Percentiles rank a stretch among this genome's conserved stretches.
Evolutionary conservation across 2,329 filamentous ascomycete genomes (phyloP).

Genomic region (Annulohypoxylon truncatum): DNA sequence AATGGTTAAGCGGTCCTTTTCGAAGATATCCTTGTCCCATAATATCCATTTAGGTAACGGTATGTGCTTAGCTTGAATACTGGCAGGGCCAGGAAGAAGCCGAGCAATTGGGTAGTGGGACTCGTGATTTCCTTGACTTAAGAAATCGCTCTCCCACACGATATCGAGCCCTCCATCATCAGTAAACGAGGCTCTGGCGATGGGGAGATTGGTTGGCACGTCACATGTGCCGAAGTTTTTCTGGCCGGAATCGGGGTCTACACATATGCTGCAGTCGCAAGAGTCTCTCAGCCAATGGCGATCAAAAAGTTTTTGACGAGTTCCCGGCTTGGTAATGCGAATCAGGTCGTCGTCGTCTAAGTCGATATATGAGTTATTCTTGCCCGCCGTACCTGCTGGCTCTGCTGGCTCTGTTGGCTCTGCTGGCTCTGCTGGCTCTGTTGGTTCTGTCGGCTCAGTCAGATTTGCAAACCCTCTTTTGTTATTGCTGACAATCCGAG

Average conservation of each 20-base stretch:
- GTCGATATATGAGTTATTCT: background rate
- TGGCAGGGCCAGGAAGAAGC: too few relatives aligned
- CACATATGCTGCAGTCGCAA: conserved; percentile 27
- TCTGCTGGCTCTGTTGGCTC: background rate
- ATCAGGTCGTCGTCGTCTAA: background rate
- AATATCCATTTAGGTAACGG: background rate
- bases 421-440: background rate
- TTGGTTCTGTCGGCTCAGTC: background rate
- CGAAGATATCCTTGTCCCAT: conserved; percentile 53
- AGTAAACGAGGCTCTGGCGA: conserved; percentile 28
- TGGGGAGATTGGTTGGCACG: conserved; percentile 20
- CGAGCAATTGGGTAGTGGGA: conserved; percentile 50
- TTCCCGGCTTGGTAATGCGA: too few relatives aligned
- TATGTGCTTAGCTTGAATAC: background rate
- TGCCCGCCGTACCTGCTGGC: background rate
- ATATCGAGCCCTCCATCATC: conserved; percentile 64
- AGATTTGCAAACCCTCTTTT: conserved; percentile 10
- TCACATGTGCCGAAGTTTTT: conserved; percentile 33
- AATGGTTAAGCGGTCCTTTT: conserved; percentile 62
- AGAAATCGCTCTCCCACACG: conserved; percentile 66
- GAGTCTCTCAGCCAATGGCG: conserved; percentile 34
- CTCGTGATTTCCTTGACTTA: conserved; percentile 44
- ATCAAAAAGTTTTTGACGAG: conserved; percentile 12
- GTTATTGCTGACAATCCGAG: background rate
- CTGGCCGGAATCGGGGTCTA: conserved; percentile 36